Percentiles rank a stretch among this genome's conserved stretches.
Conservation (phyloP, 495 filamentous ascomycete species). For the Aspergillus incahuasiensis region DNA sequence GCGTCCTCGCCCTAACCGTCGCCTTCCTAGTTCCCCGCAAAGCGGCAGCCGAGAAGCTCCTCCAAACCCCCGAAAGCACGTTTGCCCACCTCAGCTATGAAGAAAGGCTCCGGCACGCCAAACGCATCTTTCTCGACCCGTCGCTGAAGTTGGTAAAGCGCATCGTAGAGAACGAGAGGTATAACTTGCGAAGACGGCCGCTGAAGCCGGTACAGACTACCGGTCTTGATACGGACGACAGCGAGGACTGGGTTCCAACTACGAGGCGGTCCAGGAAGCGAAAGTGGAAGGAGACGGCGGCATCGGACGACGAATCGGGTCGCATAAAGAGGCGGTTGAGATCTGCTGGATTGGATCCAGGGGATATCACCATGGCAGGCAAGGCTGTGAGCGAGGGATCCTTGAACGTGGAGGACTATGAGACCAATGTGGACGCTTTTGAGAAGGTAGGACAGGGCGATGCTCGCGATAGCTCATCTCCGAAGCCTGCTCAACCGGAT, state of each 20-base stretch:
- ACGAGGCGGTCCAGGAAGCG: not conserved
- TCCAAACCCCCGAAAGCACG: too few relatives aligned
- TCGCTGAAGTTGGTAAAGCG: not conserved
- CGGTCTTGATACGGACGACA: conserved; percentile 12
- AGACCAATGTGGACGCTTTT: too few relatives aligned
- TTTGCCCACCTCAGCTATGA: too few relatives aligned
- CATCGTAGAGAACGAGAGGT: not conserved
- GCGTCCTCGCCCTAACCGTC: too few relatives aligned
- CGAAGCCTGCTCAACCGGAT: too few relatives aligned
- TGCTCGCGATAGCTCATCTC: too few relatives aligned
- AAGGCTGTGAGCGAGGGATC: too few relatives aligned
- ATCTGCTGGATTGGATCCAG: not conserved
- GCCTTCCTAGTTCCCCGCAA: too few relatives aligned
- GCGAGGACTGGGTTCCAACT: conserved; percentile 11
- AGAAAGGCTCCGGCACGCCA: not conserved
- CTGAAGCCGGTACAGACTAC: not conserved
- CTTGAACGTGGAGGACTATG: too few relatives aligned
- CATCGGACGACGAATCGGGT: not conserved
- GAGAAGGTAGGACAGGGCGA: too few relatives aligned
- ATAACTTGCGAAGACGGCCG: conserved; percentile 10
- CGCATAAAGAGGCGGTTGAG: not conserved
- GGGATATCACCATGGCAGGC: not conserved
- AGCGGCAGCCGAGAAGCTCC: too few relatives aligned
- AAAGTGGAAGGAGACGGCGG: not conserved
- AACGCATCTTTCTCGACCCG: not conserved